A percentile compares a stretch with the other conserved stretches of the same genome.
Evolutionary conservation across 805 yeast genomes (phyloP).

Genomic region (Lachancea quebecensis): DNA sequence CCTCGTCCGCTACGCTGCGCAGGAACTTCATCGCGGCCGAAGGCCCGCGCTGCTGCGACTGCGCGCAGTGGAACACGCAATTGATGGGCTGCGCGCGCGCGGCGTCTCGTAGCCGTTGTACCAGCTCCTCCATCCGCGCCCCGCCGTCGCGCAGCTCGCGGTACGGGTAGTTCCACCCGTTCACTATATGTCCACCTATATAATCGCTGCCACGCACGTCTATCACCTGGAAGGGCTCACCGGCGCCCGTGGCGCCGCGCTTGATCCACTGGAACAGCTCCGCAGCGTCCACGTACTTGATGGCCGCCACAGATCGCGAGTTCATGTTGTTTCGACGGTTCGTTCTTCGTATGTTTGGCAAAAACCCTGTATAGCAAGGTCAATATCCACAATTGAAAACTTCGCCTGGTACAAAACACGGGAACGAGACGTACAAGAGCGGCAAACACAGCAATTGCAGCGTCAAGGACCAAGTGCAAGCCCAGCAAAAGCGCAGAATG

Average conservation of each 20-base stretch:
- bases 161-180: slow-evolving; percentile 25
- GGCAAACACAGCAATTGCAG: not conserved
- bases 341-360: too few relatives aligned
- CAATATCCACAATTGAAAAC: too few relatives aligned
- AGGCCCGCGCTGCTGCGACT: slow-evolving; percentile 91
- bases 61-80: slow-evolving; percentile 79
- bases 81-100: slow-evolving; percentile 19
- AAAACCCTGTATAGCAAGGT: too few relatives aligned
- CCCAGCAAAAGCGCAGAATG: slow-evolving; percentile 1
- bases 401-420: not conserved
- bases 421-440: not conserved
- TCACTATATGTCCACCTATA: slow-evolving; percentile 48
- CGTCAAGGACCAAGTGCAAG: too few relatives aligned
- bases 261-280: slow-evolving; percentile 24
- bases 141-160: slow-evolving; percentile 41
- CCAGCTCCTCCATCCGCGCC: slow-evolving; percentile 49
- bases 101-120: slow-evolving; percentile 34
- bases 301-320: slow-evolving; percentile 17
- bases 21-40: slow-evolving; percentile 62
- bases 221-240: slow-evolving; percentile 38
- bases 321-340: slow-evolving; percentile 3
- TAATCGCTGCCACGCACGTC: slow-evolving; percentile 85
- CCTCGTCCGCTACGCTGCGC: slow-evolving; percentile 25
- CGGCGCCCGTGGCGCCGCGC: slow-evolving; percentile 15
- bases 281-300: slow-evolving; percentile 23